These are phyloP conservation scores for Dichomitus squalens DNA, from an alignment of 1,284 basidiomycete species.

Conservation along the genomic window DNA sequence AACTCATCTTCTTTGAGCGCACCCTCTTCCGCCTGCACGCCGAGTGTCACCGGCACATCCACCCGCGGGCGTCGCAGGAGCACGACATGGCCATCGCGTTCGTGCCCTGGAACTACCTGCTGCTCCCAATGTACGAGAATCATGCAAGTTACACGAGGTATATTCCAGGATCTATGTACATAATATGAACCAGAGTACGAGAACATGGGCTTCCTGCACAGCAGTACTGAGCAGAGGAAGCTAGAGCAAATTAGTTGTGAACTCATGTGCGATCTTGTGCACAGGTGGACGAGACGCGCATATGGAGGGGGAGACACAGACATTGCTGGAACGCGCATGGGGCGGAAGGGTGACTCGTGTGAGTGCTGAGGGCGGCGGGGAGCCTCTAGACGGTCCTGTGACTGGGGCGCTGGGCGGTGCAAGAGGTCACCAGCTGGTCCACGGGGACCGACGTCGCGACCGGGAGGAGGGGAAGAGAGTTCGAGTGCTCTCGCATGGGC, in stretches of 20 bases:
- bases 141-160: no score
- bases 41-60: constrained; percentile 59
- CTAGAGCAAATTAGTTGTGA: no score
- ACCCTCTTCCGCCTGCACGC: constrained; percentile 62
- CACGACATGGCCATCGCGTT: constrained; percentile 42
- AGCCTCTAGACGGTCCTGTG: constrained; percentile 49
- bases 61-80: constrained; percentile 39
- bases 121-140: constrained; percentile 73
- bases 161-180: no score
- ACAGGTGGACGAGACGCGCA: constrained; percentile 37
- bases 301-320: constrained; percentile 56
- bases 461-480: constrained; percentile 34
- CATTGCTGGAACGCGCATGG: constrained; percentile 49
- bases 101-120: constrained; percentile 71
- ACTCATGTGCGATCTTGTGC: constrained; percentile 27
- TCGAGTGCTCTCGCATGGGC: constrained; percentile 54
- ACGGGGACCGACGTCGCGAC: constrained; percentile 47
- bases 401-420: constrained; percentile 67
- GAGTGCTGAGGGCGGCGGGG: constrained; percentile 46
- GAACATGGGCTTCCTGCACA: no score
- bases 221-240: no score
- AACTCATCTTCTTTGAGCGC: constrained; percentile 67
- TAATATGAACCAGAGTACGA: no score
- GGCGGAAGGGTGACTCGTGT: constrained; percentile 53
- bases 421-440: constrained; percentile 56